Evolutionary conservation across 306 rosid genomes (phyloP), one percentile per base, ranked within the genome.

Genomic region (Prunus salicina): DNA sequence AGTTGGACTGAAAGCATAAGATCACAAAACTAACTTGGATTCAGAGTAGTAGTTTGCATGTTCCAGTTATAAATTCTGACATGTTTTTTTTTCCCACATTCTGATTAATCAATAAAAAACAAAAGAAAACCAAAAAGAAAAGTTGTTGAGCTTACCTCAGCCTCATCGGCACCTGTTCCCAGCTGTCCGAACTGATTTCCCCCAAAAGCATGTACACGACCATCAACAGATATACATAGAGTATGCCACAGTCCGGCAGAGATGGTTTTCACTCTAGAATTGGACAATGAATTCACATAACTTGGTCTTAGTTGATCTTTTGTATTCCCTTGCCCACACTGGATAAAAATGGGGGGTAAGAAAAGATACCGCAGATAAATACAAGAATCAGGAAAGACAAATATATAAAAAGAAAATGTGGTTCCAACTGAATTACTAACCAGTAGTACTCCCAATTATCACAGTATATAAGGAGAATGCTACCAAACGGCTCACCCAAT

Each of bases 211-310:
- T 86, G 87, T 64, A 91, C 81, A 67, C 69, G 78, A 47, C 97
- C 97, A 30, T 89, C 90, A 70, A 11, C 88, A 34, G 96, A 80
- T 34, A 87, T 70, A 76, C 98, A 91, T 14, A 93, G 25, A 64
- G 98, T 89, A 79, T 93, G 98, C 97, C 98, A 93, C 53, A 93
- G 88, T 77, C 98, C 98, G 19, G 96, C 93, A 68, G 98, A 88
- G 24, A 89, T 73, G 50, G 63, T 86, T 76, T 83, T 81, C 58
- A 93, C 90, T 77, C 70, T 71, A 20, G 83, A 81, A 80, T 82
- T 83, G n/a, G 73, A 73, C 24, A 93, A 83, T 45, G 96, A 93
- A 73, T 88, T 78, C 81, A 89, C 93, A 58, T 63, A 80, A 46
- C 85, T 88, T 71, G 96, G 97, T 77, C 87, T 88, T 62, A 93